Conservation (phyloP, 2,329 filamentous ascomycete species). For the Elsinoe arachidis region DNA sequence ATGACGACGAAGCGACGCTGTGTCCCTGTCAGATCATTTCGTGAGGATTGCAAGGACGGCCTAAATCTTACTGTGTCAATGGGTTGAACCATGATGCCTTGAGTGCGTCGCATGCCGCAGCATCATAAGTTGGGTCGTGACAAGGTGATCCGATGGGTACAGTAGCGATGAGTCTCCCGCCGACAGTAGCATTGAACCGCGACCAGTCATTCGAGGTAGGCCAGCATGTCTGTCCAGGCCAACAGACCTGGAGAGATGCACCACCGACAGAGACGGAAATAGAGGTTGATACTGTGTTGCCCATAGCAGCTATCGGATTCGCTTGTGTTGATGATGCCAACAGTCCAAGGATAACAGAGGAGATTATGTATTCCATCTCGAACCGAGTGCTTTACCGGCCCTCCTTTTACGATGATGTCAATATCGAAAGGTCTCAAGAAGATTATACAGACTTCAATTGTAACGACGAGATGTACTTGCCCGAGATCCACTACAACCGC, state of each 20-base stretch:
- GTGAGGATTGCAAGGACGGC: neutral
- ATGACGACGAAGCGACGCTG: conserved; percentile 26
- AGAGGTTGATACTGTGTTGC: no score
- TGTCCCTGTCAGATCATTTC: neutral
- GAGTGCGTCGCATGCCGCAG: conserved; percentile 34
- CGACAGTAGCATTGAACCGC: conserved; percentile 44
- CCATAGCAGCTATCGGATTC: no score
- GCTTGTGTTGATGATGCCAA: no score
- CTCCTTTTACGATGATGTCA: no score
- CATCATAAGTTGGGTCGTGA: conserved; percentile 32
- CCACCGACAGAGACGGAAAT: no score
- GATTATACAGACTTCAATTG: no score
- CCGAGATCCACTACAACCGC: no score
- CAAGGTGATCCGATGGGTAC: conserved; percentile 46
- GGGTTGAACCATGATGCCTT: conserved; percentile 38
- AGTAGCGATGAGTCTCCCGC: conserved; percentile 44
- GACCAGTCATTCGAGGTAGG: conserved; percentile 41
- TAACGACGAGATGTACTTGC: no score
- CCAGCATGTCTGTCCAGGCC: conserved; percentile 49
- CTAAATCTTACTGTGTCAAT: conserved; percentile 33
- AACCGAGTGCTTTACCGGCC: no score
- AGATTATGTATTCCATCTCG: no score
- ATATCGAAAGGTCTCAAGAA: no score
- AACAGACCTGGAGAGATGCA: neutral
- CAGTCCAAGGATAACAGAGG: no score